Evolutionary conservation across 2,329 filamentous ascomycete genomes (phyloP), one percentile per base, ranked within the genome.

Genomic region (Fusarium buxicola): DNA sequence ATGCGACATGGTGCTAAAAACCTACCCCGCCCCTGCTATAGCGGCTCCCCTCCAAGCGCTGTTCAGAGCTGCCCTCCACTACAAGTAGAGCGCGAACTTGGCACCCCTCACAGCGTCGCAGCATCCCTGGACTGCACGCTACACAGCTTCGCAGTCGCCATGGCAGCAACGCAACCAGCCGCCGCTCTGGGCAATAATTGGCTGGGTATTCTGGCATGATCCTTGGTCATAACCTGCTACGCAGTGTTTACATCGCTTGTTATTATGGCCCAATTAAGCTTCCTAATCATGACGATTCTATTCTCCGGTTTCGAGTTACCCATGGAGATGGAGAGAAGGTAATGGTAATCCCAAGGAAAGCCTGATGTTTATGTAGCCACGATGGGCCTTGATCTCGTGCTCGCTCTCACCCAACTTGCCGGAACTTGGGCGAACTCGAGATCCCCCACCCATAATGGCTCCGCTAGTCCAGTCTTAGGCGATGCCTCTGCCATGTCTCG

Each of bases 111-210:
- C 59, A 64, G 57, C 60, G 68, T 57, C 25, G 53, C 52, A 65
- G 44, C 51, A 53, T 58, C 36, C 39, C 53, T 40, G 56, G 47
- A 24, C 35, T 52, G 36, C 50, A 35, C 52, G 48, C 41, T 58
- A 58, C 65, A 66, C 59, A 57, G 46, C 51, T 41, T 56, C 51
- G 53, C 35, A 72, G 71, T 73, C 71, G 68, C 71, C 71, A 72
- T 72, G 69, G 71, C 71, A 72, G 70, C 71, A 66, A 56, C 58
- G 68, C 60, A 68, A 38, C 60, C 58, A 70, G 53, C 63, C 61
- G 62, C 49, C 49, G 55, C 27, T 35, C 28, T 58, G 48, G 46
- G 52, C 62, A 64, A 35, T 38, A 52, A 72, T 69, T 69, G 68
- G 66, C 50, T 68, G 54, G 31, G 27, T 44, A 48, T 43, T 52